Conservation (phyloP, 2,329 filamentous ascomycete species). For the Rhytidhysteron rufulum region DNA sequence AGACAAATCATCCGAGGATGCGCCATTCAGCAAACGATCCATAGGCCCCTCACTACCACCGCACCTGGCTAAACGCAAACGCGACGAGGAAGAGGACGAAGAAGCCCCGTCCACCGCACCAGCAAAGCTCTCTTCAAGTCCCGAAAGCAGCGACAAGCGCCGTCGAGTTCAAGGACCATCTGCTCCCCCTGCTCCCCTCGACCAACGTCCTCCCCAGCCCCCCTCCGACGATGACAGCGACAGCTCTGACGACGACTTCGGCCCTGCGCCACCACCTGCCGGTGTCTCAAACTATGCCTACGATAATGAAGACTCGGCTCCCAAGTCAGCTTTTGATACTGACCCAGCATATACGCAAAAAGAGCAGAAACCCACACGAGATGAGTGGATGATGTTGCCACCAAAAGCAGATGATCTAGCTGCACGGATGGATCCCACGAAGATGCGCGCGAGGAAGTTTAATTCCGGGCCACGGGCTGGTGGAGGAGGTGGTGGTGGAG, state of each 20-base stretch:
- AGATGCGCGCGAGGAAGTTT: conserved; percentile 78
- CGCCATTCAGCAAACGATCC: conserved; percentile 55
- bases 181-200: conserved; percentile 49
- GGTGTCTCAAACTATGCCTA: conserved; percentile 9
- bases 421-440: conserved; percentile 74
- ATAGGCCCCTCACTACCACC: conserved; percentile 69
- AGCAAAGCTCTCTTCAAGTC: conserved; percentile 21
- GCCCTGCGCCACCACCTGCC: conserved; percentile 41
- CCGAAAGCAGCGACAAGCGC: conserved; percentile 47
- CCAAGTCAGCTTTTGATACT: conserved; percentile 29
- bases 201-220: conserved; percentile 43
- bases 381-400: conserved; percentile 60
- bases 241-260: conserved; percentile 45
- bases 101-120: conserved; percentile 12
- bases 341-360: conserved; percentile 26
- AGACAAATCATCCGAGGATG: conserved; percentile 1
- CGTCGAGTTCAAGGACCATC: conserved; percentile 54
- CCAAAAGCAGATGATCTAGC: conserved; percentile 48
- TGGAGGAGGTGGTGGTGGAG: conserved; percentile 39
- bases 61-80: conserved; percentile 55
- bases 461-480: conserved; percentile 54
- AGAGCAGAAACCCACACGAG: conserved; percentile 58
- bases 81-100: conserved; percentile 41
- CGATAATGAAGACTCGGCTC: conserved; percentile 10
- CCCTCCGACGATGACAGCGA: conserved; percentile 29